Evolutionary conservation across 306 rosid genomes (phyloP).

Genomic region (Alnus glutinosa): DNA sequence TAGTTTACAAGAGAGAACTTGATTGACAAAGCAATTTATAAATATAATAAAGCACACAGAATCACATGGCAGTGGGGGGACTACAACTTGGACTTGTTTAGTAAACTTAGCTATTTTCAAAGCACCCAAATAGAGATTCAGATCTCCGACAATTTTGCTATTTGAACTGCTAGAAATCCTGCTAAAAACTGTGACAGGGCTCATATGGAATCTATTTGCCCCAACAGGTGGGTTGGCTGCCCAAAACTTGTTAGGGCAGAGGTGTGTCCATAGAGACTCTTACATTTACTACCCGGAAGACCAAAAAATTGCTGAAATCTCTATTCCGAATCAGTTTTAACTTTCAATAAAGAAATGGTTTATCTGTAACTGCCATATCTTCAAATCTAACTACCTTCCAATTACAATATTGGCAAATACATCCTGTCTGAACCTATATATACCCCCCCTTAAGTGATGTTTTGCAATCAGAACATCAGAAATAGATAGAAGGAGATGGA

Average conservation of each 20-base stretch:
- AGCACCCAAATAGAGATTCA: neutral
- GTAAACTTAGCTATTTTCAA: conserved; percentile 19
- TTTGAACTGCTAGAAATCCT: too few species aligned
- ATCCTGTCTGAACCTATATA: conserved; percentile 47
- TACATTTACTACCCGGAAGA: too few species aligned
- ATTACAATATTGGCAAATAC: conserved; percentile 23
- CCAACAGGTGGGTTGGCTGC: too few species aligned
- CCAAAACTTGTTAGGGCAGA: too few species aligned
- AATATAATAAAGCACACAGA: conserved; percentile 11
- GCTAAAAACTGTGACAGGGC: too few species aligned
- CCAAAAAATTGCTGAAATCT: too few species aligned
- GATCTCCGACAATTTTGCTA: too few species aligned
- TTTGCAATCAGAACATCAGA: conserved; percentile 36
- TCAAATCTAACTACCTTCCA: conserved; percentile 24
- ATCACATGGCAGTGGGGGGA: conserved; percentile 22
- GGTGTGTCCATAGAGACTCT: too few species aligned
- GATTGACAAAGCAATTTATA: conserved; percentile 12
- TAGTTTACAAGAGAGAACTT: conserved; percentile 38
- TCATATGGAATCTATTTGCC: too few species aligned
- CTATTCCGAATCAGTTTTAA: neutral
- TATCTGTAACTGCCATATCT: conserved; percentile 23
- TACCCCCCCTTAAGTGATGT: conserved; percentile 28
- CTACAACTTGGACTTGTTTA: conserved; percentile 23
- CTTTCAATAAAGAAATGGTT: conserved; percentile 15
- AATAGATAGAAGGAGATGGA: conserved; percentile 37